Conservation (phyloP, 1,284 basidiomycete genomes). For the Sporisorium graminicola region DNA sequence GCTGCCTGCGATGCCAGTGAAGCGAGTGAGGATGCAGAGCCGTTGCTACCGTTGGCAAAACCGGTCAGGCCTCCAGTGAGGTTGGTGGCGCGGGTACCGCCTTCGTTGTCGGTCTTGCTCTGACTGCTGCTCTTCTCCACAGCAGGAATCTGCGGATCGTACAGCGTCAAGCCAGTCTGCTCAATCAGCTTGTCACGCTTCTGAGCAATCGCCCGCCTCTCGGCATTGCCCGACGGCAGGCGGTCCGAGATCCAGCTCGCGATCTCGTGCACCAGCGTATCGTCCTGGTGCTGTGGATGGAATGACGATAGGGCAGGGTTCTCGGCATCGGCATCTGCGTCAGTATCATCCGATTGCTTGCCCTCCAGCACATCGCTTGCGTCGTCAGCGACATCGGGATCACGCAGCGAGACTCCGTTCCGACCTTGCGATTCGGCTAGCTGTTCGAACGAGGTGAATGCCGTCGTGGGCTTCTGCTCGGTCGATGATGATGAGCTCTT, state of each 20-base stretch:
- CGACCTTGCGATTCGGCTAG: slow-evolving; percentile 33
- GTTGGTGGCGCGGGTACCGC: not conserved
- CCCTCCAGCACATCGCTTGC: not conserved
- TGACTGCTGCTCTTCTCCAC: not conserved
- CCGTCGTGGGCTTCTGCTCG: slow-evolving; percentile 13
- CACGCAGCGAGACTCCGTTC: slow-evolving; percentile 43
- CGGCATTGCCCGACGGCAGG: slow-evolving; percentile 56
- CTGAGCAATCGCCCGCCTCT: slow-evolving; percentile 52
- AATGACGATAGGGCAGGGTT: slow-evolving; percentile 32
- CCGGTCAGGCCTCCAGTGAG: not conserved
- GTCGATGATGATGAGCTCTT: not conserved
- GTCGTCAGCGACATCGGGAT: slow-evolving; percentile 28
- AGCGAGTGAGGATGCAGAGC: not conserved
- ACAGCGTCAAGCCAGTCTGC: slow-evolving; percentile 31
- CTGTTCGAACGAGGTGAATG: slow-evolving; percentile 31
- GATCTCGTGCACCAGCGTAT: slow-evolving; percentile 57
- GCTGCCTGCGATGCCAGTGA: slow-evolving; percentile 11
- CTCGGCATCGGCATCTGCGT: slow-evolving; percentile 24
- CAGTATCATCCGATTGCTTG: slow-evolving; percentile 16
- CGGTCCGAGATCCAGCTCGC: slow-evolving; percentile 66
- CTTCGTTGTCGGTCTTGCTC: not conserved
- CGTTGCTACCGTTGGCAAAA: not conserved
- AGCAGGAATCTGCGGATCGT: slow-evolving; percentile 4
- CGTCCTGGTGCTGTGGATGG: slow-evolving; percentile 44
- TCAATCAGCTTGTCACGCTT: slow-evolving; percentile 31